Conservation (phyloP, 768 basidiomycete species). For the Tricholoma flavovirens region DNA sequence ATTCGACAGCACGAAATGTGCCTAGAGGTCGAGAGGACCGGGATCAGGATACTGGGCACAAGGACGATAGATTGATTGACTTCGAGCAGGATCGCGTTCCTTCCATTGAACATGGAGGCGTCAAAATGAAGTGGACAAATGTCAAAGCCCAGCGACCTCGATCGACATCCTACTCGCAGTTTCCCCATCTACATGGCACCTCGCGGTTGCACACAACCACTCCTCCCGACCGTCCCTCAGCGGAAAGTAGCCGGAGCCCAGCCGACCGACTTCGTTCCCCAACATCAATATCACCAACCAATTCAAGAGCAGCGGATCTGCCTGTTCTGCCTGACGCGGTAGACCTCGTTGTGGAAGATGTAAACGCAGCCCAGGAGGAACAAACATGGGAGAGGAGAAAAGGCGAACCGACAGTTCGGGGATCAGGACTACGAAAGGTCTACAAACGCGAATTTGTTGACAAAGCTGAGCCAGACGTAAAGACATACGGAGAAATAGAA, state of each 20-base stretch:
- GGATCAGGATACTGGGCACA: not conserved
- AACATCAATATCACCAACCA: constrained; percentile 26
- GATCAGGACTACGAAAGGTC: constrained; percentile 42
- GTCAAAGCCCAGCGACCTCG: constrained; percentile 13
- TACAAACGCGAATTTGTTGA: constrained; percentile 45
- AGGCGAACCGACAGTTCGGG: constrained; percentile 51
- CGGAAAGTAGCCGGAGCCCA: constrained; percentile 22
- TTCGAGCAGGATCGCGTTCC: constrained; percentile 37
- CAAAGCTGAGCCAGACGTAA: constrained; percentile 27
- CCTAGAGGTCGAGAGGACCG: constrained; percentile 1
- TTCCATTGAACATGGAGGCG: constrained; percentile 28
- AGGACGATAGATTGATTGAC: constrained; percentile 36
- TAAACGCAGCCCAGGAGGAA: constrained; percentile 46
- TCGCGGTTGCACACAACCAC: constrained; percentile 5
- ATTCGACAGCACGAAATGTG: constrained; percentile 18
- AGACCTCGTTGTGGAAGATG: constrained; percentile 79
- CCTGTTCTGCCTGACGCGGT: constrained; percentile 67
- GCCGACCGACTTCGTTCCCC: constrained; percentile 24
- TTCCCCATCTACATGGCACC: constrained; percentile 14
- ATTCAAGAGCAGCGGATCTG: constrained; percentile 21
- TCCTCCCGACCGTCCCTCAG: constrained; percentile 18
- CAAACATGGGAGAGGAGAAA: constrained; percentile 48
- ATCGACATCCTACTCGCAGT: constrained; percentile 18
- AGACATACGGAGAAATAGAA: constrained; percentile 36
- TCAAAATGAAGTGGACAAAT: constrained; percentile 41